phyloP scores from a whole-genome alignment of 176 grass and related monocot species.

The Chloris gayana region DNA sequence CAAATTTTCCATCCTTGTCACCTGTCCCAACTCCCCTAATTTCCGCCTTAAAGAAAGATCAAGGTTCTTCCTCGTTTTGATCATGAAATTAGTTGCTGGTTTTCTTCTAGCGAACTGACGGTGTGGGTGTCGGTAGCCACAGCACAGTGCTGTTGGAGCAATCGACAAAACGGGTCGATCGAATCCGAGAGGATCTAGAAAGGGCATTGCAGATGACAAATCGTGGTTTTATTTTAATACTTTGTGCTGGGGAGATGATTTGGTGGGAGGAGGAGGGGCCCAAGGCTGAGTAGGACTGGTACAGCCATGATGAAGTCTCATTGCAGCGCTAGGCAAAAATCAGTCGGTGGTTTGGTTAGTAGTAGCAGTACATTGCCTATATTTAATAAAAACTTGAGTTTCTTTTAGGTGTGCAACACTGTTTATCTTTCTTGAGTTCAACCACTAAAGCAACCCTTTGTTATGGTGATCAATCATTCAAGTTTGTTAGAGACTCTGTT shows the following conservation, averaged over 20 bases:
- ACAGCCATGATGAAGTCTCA: conserved; percentile 28
- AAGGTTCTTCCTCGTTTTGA: background rate
- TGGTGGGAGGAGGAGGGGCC: conserved; percentile 23
- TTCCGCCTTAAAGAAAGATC: conserved; percentile 18
- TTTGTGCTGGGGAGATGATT: conserved; percentile 3
- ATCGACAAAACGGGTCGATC: conserved; percentile 36
- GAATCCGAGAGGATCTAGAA: conserved; percentile 46
- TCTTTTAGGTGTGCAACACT: conserved; percentile 43
- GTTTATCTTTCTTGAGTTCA: conserved; percentile 31
- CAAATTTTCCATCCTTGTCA: conserved; percentile 32
- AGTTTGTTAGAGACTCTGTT: conserved; percentile 12
- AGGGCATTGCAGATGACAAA: conserved; percentile 4
- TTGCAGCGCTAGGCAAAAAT: conserved; percentile 33
- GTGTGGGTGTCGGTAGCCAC: conserved; percentile 32
- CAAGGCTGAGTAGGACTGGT: conserved; percentile 43
- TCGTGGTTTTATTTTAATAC: background rate
- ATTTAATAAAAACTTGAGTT: background rate
- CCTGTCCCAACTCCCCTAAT: background rate
- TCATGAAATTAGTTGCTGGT: background rate
- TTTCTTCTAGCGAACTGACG: conserved; percentile 19
- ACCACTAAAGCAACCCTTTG: conserved; percentile 43
- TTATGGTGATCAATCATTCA: conserved; percentile 44
- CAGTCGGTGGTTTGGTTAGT: conserved; percentile 41
- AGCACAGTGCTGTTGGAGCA: background rate
- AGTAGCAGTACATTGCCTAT: conserved; percentile 11